A percentile compares a stretch with the other conserved stretches of the same genome.
These are phyloP conservation scores for Cornus suecica DNA, from an alignment of 148 eudicot species.

Conservation along the genomic window DNA sequence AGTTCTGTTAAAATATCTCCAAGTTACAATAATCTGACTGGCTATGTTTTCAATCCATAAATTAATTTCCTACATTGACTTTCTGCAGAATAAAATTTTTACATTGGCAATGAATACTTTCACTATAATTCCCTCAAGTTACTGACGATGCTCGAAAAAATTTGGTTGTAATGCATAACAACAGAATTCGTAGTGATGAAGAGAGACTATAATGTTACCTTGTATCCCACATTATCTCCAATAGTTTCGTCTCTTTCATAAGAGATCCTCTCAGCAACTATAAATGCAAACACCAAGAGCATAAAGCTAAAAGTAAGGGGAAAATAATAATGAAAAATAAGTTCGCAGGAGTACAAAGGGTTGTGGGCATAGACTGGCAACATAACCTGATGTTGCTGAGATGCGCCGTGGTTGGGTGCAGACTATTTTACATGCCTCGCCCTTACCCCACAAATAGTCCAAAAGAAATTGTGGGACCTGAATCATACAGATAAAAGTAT, in stretches of 20 bases:
- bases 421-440: conserved; percentile 76
- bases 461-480: conserved; percentile 94
- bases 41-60: background rate
- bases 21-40: background rate
- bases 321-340: background rate
- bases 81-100: too few relatives aligned
- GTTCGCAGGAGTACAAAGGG: background rate
- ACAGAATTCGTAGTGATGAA: background rate
- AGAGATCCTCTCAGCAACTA: conserved; percentile 91
- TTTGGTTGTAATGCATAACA: background rate
- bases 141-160: background rate
- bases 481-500: conserved; percentile 9
- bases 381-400: conserved; percentile 81
- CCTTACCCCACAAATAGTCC: conserved; percentile 79
- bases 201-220: conserved; percentile 42
- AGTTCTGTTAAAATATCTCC: background rate
- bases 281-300: conserved; percentile 12
- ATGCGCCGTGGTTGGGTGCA: conserved; percentile 96
- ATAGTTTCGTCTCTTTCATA: conserved; percentile 81
- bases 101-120: background rate
- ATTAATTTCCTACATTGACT: background rate
- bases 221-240: conserved; percentile 89
- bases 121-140: background rate
- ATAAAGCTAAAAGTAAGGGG: conserved; percentile 5
- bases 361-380: conserved; percentile 5